Evolutionary conservation across 2,329 filamentous ascomycete species (phyloP).

Genomic region (Cladosporium phlei): DNA sequence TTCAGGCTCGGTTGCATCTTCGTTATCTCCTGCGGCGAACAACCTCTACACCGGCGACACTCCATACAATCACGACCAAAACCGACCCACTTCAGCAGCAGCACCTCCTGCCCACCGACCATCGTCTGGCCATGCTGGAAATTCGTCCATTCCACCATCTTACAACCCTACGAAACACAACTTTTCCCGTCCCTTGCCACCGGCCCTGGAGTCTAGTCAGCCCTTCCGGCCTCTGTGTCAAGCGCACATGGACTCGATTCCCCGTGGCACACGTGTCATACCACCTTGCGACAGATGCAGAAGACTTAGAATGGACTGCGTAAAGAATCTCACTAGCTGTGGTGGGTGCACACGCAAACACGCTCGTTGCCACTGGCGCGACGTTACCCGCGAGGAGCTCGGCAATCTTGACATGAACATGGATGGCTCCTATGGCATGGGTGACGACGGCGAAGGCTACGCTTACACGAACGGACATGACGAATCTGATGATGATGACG

Average conservation of each 20-base stretch:
- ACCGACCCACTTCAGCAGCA: conserved; percentile 1
- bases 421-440: conserved; percentile 3
- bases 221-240: conserved; percentile 35
- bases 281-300: conserved; percentile 82
- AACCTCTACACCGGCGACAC: conserved; percentile 21
- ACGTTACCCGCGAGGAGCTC: conserved; percentile 68
- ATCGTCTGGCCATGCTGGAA: conserved; percentile 22
- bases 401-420: conserved; percentile 21
- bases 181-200: conserved; percentile 34
- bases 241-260: conserved; percentile 67
- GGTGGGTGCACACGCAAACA: conserved; percentile 87
- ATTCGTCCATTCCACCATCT: conserved; percentile 10
- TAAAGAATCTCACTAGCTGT: conserved; percentile 82
- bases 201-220: conserved; percentile 32
- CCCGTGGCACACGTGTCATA: conserved; percentile 68
- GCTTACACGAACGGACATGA: conserved; percentile 23
- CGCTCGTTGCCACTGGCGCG: conserved; percentile 80
- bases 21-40: conserved; percentile 27
- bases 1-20: conserved; percentile 15
- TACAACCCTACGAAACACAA: conserved; percentile 31
- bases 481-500: conserved; percentile 26
- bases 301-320: conserved; percentile 71
- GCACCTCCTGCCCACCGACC: conserved; percentile 20
- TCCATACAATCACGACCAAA: conserved; percentile 18
- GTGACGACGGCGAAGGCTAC: conserved; percentile 15